Base-by-base conservation (phyloP, 345 rosid genomes). In the Acer campestre region DNA sequence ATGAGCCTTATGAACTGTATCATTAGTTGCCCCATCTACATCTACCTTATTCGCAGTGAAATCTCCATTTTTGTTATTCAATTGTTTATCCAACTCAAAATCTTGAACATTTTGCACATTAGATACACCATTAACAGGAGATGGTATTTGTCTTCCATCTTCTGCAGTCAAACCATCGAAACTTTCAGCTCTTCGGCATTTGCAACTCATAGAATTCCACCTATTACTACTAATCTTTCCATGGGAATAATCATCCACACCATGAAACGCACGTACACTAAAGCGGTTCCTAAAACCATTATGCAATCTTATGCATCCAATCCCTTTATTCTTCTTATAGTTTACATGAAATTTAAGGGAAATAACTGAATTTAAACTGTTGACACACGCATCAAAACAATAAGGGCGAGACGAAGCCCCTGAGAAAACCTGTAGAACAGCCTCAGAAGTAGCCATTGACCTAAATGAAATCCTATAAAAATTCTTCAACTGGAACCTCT, bases 171-270 rank as follows among this genome's bases (percentile, higher is more conserved):
- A 25, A 44, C 84, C 88, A 38, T 85, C 62, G 68, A 75, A 13
- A 70, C 82, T 77, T 71, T 90, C 97, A 68, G 82, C 81, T 63
- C 49, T 70, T 38, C 77, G 92, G 83, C 97, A 89, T 82, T 82
- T 89, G 82, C 93, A 90, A 76, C 80, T 76, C 38, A 73, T 56
- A 71, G 66, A 79, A 25, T 73, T 76, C 48, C 75, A 79, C 42
- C 83, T 79, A 25, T 67, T 75, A 17, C 42, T n/a, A 49, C 38
- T 1, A 25, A 17, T 71, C 71, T 35, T 74, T 48, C 73, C n/a
- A 22, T 67, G 59, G 42, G 61, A 77, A 61, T 1, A 55, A 66
- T 29, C 67, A 83, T 68, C 22, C 22, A 31, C 27, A 70, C 71
- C 35, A 7, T 58, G 64, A 74, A 68, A 58, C 14, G 78, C 82